Base-by-base conservation (phyloP, 208 protist species). In the Crithidia brevicula region DNA sequence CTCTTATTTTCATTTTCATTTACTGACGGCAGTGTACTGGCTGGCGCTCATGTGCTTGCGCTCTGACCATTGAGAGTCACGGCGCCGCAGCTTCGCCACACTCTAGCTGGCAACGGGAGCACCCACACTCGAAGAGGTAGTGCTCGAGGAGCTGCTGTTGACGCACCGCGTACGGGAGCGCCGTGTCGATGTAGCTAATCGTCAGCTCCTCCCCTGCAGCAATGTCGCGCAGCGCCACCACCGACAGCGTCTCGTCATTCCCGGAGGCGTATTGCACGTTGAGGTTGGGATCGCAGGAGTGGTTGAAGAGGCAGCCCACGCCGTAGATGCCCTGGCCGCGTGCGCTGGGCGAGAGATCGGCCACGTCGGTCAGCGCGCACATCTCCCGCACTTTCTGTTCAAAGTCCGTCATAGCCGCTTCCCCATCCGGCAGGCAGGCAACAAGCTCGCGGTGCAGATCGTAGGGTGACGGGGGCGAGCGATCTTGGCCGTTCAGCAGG, bases 401-500 rank as follows among this genome's bases (percentile, higher is more conserved):
- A 53, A 84, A 90, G n/a, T 52, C 57, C 11, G 64, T 25, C 31
- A 88, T 71, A 7, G 42, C 28, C 10, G 59, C 50, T 2, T 45
- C 36, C 4, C 69, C 81, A 22, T 47, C 67, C 0, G 75, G 64
- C 38, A 83, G 43, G 22, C 38, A 45, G 40, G 53, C 27, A 18
- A 89, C 73, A 8, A 72, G 57, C 11, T 82, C 64, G 40, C 69
- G 68, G 33, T 85, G 58, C 20, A 72, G 46, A 22, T 82, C 73
- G 69, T 88, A 92, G 5, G 75, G 70, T 0, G 81, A 90, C 16
- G 77, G 81, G 15, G 85, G 85, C 20, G 65, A 78, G 30, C 90
- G 87, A 52, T 92, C 90, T 61, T 95, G 87, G 25, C 85, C 85
- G 71, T 92, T 95, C 16, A 95, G 79, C 28, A 95, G 76, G 23